phyloP scores from a whole-genome alignment of 176 grass and related monocot genomes.

The Areca catechu region DNA sequence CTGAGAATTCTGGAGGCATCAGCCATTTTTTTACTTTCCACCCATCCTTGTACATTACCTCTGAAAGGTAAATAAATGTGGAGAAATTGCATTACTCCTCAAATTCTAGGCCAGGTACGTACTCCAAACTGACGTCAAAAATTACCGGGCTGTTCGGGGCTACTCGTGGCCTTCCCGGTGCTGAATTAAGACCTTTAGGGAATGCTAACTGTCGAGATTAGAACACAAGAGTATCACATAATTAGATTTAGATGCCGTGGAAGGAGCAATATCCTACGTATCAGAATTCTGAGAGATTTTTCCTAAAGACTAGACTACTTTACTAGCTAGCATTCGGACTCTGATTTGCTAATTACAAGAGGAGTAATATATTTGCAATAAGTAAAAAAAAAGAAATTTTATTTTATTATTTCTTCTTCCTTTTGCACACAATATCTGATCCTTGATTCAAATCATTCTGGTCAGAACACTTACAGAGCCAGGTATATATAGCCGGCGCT shows the following conservation, averaged over 20 bases:
- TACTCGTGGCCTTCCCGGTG: constrained; percentile 83
- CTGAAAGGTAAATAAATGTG: background rate
- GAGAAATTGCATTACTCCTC: constrained; percentile 42
- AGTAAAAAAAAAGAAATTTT: too few species aligned
- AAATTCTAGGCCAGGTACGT: constrained; percentile 63
- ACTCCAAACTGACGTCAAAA: constrained; percentile 77
- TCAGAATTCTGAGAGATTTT: too few species aligned
- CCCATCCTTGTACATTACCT: too few species aligned
- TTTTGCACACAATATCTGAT: too few species aligned
- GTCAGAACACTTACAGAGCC: constrained; percentile 50
- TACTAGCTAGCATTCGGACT: too few species aligned
- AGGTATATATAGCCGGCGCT: constrained; percentile 81
- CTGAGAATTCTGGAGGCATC: too few species aligned
- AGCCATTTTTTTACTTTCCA: too few species aligned
- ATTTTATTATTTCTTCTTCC: too few species aligned
- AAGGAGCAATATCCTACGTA: too few species aligned
- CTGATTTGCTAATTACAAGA: too few species aligned
- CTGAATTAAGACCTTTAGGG: constrained; percentile 78
- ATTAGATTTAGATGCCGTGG: background rate
- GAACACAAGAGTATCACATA: constrained; percentile 3
- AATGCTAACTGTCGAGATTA: constrained; percentile 59
- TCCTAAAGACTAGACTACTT: too few species aligned
- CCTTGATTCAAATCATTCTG: background rate
- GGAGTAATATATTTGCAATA: too few species aligned
- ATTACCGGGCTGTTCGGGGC: constrained; percentile 74